These are phyloP conservation scores for Tuber magnatum DNA, from an alignment of 495 filamentous ascomycete species.

Conservation along the genomic window DNA sequence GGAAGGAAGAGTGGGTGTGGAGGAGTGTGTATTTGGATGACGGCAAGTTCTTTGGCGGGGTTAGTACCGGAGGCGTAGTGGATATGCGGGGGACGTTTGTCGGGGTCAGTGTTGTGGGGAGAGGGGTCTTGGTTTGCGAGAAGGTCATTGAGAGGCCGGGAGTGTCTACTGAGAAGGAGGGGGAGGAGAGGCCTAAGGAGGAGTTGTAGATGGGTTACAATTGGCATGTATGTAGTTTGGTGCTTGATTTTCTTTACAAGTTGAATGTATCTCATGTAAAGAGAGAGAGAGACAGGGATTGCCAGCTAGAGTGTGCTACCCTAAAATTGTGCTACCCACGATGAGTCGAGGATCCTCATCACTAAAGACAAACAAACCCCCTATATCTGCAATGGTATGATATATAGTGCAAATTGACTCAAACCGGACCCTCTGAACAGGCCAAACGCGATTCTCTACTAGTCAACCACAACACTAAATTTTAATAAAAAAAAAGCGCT, in stretches of 20 bases:
- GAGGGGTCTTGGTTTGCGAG: slow-evolving; percentile 31
- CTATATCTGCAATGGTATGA: too few relatives aligned
- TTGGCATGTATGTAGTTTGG: not conserved
- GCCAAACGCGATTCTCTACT: too few relatives aligned
- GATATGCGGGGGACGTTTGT: slow-evolving; percentile 27
- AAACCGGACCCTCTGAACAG: too few relatives aligned
- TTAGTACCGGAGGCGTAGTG: slow-evolving; percentile 28
- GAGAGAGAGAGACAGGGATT: not conserved
- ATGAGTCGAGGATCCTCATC: too few relatives aligned
- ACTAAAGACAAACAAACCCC: too few relatives aligned
- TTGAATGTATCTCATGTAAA: not conserved
- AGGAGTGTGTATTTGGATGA: slow-evolving; percentile 38
- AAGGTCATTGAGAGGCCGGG: slow-evolving; percentile 25
- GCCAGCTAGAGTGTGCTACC: not conserved
- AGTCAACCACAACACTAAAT: too few relatives aligned
- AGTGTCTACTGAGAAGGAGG: not conserved
- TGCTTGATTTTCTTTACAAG: not conserved
- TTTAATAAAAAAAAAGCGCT: too few relatives aligned
- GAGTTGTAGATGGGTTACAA: not conserved
- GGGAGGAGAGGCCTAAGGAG: not conserved
- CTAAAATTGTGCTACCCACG: not conserved
- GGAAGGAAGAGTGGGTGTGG: slow-evolving; percentile 36
- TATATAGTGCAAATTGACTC: too few relatives aligned
- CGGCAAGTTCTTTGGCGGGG: slow-evolving; percentile 30
- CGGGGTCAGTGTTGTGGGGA: slow-evolving; percentile 28